Base-by-base conservation (phyloP, 2,329 filamentous ascomycete species). In the Penicillium rolfsii region DNA sequence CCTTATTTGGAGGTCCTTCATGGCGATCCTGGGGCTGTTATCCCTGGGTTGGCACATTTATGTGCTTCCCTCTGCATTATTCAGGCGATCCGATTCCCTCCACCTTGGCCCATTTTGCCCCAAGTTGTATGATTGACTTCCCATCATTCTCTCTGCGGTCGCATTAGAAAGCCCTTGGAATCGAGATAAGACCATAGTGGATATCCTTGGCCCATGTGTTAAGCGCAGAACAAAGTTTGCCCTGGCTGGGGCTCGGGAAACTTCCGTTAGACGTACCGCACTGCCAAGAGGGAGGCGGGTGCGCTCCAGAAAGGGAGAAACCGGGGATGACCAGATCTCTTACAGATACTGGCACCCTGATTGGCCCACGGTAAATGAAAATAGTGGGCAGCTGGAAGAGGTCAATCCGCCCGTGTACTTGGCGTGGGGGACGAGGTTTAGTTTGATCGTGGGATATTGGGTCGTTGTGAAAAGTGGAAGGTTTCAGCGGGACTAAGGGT, bases 231-330 rank as follows among this genome's bases (percentile, higher is more conserved):
- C 11, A 48, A 22, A 41, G n/a, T 26, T 41, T 52, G 16, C 24
- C 16, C 16, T 30, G 56, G 28, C 56, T 33, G 22, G 49, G 54
- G 50, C 26, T 62, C 60, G 60, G 60, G 16, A 33, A 62, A 62
- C 19, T 43, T 62, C 60, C 60, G 60, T 2, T 12, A 36, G 45
- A 28, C n/a, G 41, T 59, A 45, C 36, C 36, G 36, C 56, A 26
- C 30, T 5, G 57, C 58, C 58, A 60, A 56, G 52, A 19, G 35
- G 45, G 38, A 41, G 28, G 30, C 49, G 9, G 26, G 48, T 26
- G 24, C n/a, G 38, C 19, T 45, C 14, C 36, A 16, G 28, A 16
- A 28, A 16, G 52, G 19, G 48, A 36, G 45, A 52, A 57, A 55
- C 52, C 48, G 58, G 58, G 58, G 52, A 30, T 50, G 52, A 35